Evolutionary conservation across 176 grass and related monocot species (phyloP), one percentile per base, ranked within the genome.

Genomic region (Oryza longistaminata): DNA sequence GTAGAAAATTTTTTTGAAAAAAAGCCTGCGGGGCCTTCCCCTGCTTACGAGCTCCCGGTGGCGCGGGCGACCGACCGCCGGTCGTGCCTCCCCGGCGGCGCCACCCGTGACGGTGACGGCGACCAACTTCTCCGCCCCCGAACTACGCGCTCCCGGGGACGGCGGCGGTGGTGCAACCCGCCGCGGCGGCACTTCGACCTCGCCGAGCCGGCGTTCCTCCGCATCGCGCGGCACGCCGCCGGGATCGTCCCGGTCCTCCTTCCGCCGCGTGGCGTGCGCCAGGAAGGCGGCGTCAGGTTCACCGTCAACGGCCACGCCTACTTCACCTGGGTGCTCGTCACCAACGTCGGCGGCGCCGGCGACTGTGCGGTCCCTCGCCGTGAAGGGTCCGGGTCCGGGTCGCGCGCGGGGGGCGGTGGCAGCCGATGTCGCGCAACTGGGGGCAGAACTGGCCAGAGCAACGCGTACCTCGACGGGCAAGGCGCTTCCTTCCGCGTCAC

Each of bases 381-480:
- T 94, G 76, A 89, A 87, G 73, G 84, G 15, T 91, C 92, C 10
- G 42, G 40, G 1, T 21, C 53, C 4, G 5, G n/a, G 0, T 6
- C 58, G 21, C 21, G 58, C 1, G 52, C 6, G 52, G 17, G 6
- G 58, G 58, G 0, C 76, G 77, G 46, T 94, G 89, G 92, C 92
- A 80, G 82, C 44, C 83, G 39, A 94, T 94, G 92, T 91, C 92
- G 3, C 87, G 76, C 45, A 94, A 92, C 72, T 92, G 92, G 92
- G n/a, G 92, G 6, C 89, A 91, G 75, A 94, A 94, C 81, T 94
- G 92, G 92, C n/a, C 92, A 94, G 83, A 94, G 87, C 89, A 91
- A 80, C 72, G 82, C 77, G 5, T 70, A 85, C 49, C 87, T 94
- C 81, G 79, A 94, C 77, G 87, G 87, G n/a, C 31, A 87, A 94